phyloP scores from a whole-genome alignment of 805 yeast species.

The Cyberlindnera xylosilytica region DNA sequence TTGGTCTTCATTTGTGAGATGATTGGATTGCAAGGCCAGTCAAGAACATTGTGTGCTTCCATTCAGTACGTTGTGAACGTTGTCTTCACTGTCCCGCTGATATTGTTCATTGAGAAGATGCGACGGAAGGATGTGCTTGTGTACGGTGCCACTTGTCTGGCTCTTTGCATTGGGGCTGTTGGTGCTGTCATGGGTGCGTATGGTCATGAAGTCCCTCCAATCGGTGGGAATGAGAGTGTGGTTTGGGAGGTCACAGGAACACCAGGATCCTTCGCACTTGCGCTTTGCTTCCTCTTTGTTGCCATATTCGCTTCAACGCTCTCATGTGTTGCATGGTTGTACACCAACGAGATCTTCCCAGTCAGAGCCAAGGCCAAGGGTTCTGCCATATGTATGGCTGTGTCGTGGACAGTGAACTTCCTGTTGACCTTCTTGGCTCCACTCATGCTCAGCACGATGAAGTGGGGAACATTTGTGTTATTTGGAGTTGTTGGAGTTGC shows the following conservation, averaged over 20 bases:
- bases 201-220: conserved; percentile 33
- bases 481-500: conserved; percentile 34
- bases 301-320: conserved; percentile 46
- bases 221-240: conserved; percentile 32
- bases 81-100: conserved; percentile 42
- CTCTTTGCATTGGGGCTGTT: conserved; percentile 34
- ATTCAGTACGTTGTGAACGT: conserved; percentile 40
- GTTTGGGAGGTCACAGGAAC: conserved; percentile 35
- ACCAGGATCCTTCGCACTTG: conserved; percentile 42
- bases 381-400: conserved; percentile 41
- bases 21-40: conserved; percentile 40
- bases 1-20: conserved; percentile 44
- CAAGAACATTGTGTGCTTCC: conserved; percentile 33
- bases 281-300: conserved; percentile 42
- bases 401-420: conserved; percentile 43
- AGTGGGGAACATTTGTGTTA: conserved; percentile 39
- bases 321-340: conserved; percentile 46
- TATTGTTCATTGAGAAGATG: conserved; percentile 39
- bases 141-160: conserved; percentile 40
- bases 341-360: conserved; percentile 48
- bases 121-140: conserved; percentile 46
- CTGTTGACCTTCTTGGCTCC: conserved; percentile 40
- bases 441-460: conserved; percentile 31
- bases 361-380: conserved; percentile 44
- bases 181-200: conserved; percentile 34